phyloP scores from a whole-genome alignment of 495 filamentous ascomycete species.

The Podospora comata region DNA sequence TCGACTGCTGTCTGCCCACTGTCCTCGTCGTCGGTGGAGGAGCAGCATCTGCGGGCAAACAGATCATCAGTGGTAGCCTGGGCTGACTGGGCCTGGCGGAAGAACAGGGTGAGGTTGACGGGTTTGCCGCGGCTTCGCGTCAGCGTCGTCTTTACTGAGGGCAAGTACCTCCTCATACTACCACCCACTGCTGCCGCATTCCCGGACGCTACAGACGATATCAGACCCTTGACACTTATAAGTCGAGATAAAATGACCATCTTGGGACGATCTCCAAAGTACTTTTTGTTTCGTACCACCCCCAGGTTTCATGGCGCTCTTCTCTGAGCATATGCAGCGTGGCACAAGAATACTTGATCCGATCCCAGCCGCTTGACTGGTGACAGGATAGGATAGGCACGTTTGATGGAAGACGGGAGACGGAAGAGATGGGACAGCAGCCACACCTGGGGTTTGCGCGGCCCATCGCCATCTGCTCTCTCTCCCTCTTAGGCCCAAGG shows the following conservation, averaged over 20 bases:
- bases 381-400: too few relatives aligned
- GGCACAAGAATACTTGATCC: not conserved
- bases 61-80: not conserved
- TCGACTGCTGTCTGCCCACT: not conserved
- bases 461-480: conserved; percentile 19
- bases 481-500: not conserved
- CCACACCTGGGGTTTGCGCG: conserved; percentile 12
- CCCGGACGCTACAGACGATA: conserved; percentile 4
- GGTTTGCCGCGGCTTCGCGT: too few relatives aligned
- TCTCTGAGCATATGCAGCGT: not conserved
- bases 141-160: too few relatives aligned
- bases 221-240: conserved; percentile 1
- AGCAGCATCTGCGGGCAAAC: not conserved
- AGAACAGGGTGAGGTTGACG: too few relatives aligned
- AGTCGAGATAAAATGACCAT: not conserved
- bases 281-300: conserved; percentile 12
- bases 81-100: not conserved
- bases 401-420: not conserved
- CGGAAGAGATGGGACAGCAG: conserved; percentile 1
- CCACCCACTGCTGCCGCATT: conserved; percentile 5
- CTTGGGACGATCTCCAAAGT: not conserved
- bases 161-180: too few relatives aligned
- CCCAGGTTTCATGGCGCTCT: conserved; percentile 8
- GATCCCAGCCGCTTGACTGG: conserved; percentile 6
- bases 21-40: not conserved